These are phyloP conservation scores for Crithidia thermophila DNA, from an alignment of 208 protist species.

Conservation along the genomic window DNA sequence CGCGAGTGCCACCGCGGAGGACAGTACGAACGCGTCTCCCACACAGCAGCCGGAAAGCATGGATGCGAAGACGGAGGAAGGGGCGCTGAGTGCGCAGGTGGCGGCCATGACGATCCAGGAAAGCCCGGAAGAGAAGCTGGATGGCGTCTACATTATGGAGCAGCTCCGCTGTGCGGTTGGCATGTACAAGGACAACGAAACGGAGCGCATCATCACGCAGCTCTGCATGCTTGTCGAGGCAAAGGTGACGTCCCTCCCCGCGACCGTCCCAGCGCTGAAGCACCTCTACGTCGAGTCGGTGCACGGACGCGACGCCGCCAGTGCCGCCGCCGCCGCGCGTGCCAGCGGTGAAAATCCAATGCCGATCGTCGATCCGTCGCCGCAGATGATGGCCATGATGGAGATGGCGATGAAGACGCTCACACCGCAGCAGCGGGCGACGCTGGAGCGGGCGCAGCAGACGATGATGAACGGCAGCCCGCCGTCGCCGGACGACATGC, in stretches of 20 bases:
- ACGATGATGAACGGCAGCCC: constrained; percentile 56
- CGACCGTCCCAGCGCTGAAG: constrained; percentile 46
- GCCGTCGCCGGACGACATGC: constrained; percentile 62
- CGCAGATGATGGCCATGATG: constrained; percentile 57
- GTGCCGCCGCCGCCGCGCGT: constrained; percentile 22
- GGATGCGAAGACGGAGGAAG: not conserved
- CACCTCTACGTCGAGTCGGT: constrained; percentile 24
- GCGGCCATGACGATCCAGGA: not conserved
- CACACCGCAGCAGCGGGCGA: constrained; percentile 47
- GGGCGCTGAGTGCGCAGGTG: not conserved
- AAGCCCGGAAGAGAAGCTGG: not conserved
- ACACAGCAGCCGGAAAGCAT: not conserved
- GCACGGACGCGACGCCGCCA: constrained; percentile 20
- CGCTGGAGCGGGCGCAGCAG: constrained; percentile 61
- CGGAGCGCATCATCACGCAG: constrained; percentile 55
- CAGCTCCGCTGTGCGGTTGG: constrained; percentile 56
- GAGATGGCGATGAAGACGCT: constrained; percentile 78
- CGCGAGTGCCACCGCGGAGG: not conserved
- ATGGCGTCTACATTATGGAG: constrained; percentile 44
- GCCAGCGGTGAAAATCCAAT: constrained; percentile 18
- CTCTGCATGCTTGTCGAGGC: constrained; percentile 64
- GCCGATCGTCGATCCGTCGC: constrained; percentile 17
- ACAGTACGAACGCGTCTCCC: not conserved
- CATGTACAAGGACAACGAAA: constrained; percentile 63
- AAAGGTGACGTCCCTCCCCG: constrained; percentile 48